Evolutionary conservation across 1,139 yeast species (phyloP).

Genomic region (Torulaspora pretoriensis): DNA sequence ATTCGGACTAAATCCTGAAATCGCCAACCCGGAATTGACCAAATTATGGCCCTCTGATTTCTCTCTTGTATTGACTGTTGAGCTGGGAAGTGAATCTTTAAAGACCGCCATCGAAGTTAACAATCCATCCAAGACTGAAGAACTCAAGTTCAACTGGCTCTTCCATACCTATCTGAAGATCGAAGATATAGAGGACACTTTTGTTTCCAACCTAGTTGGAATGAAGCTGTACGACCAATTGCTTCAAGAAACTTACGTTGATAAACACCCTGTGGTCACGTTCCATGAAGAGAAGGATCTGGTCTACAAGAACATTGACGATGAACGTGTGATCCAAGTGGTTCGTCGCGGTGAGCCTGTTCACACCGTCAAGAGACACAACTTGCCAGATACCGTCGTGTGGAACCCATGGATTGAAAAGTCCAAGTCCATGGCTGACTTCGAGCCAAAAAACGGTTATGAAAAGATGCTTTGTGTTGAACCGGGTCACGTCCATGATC

Average conservation of each 20-base stretch:
- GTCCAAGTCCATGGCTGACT: constrained; percentile 77
- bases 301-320: constrained; percentile 62
- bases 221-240: constrained; percentile 72
- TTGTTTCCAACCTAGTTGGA: constrained; percentile 74
- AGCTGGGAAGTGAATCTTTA: constrained; percentile 50
- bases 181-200: constrained; percentile 69
- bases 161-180: constrained; percentile 88
- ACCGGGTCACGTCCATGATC: constrained; percentile 80
- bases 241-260: constrained; percentile 55
- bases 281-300: constrained; percentile 81
- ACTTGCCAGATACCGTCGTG: constrained; percentile 84
- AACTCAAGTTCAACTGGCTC: constrained; percentile 86
- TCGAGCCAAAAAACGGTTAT: constrained; percentile 79
- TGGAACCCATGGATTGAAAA: constrained; percentile 97
- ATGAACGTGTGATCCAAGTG: constrained; percentile 55
- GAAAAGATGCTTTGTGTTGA: constrained; percentile 88
- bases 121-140: constrained; percentile 51
- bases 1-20: constrained; percentile 84
- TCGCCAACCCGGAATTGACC: constrained; percentile 53
- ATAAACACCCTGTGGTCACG: constrained; percentile 66
- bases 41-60: constrained; percentile 68
- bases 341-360: constrained; percentile 66
- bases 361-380: constrained; percentile 59
- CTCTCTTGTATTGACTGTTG: constrained; percentile 67
- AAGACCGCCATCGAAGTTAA: constrained; percentile 69